Base-by-base conservation (phyloP, 306 rosid species). In the Medicago ruthenica region DNA sequence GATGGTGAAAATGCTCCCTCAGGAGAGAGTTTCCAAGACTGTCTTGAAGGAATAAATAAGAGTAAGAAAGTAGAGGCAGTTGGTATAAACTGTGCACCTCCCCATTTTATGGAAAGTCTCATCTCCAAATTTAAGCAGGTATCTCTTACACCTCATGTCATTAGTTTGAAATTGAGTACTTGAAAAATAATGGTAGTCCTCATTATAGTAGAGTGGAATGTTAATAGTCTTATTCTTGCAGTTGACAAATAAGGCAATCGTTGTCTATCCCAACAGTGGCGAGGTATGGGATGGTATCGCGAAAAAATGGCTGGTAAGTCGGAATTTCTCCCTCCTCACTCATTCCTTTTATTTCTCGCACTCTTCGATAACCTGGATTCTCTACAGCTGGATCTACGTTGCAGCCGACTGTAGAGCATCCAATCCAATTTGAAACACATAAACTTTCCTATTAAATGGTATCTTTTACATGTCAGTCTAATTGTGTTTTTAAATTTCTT, bases 1-100 rank as follows among this genome's bases (percentile, higher is more conserved):
- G 98, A 93, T 82, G 98, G 97, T 62, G 84, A 89, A 75, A 88
- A 88, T 79, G 90, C 97, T 10, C 94, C 97, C 20, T 89, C 97
- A 1, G 93, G 93, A 44, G 98, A 93, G 89, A 86, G 91, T 47
- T 93, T 93, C 71, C 41, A 82, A 83, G 93, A 89, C 44, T 93
- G 93, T 86, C 91, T 93, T 48, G 83, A 82, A 17, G 60, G 77
- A 0, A 72, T 91, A 74, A 91, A 91, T 45, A 80, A 78, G 73
- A 78, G 93, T 74, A 48, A 83, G 79, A 88, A 75, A 87, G 88
- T 91, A 63, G 76, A 80, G 16, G 98, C 96, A 0, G 97, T 88
- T 48, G 98, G 98, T 63, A 88, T 93, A 77, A 93, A 93, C 79
- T 93, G 98, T 78, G 84, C 93, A 11, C 98, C 98, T 77, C 96